Base-by-base conservation (phyloP, 768 basidiomycete species). In the Boletus reticuloceps region DNA sequence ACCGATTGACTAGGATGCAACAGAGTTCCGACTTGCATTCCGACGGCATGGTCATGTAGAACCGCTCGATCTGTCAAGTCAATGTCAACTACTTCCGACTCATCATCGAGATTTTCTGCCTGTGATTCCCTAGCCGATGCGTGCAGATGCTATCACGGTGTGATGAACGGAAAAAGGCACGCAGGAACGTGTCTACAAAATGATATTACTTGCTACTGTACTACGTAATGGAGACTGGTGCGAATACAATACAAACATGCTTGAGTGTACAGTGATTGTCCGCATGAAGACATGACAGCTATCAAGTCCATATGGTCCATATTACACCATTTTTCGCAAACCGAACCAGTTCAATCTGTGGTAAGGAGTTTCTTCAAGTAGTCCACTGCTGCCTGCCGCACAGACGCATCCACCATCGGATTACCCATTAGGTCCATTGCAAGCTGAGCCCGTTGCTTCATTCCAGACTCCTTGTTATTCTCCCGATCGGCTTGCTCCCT, bases 361-460 rank as follows among this genome's bases (percentile, higher is more conserved):
- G 66, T 66, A 58, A 89, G 85, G 29, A 88, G 71, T 64, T 81
- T 84, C 72, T 86, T 86, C 60, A 90, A 71, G 71, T 86, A 90
- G 47, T 89, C 87, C 41, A 82, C 78, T 4, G 87, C 88, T 6
- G 82, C 83, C 60, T 82, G 80, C 68, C 82, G 84, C 50, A 89
- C 76, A 12, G 77, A 75, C n/a, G 76, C 75, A 57, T 88, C 86
- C 9, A 82, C 76, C 37, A 71, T 73, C 7, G 79, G 77, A 58
- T 83, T 88, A 20, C 77, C 75, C 58, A 91, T 70, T 39, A 91
- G 57, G 49, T 88, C 85, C 54, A 85, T 82, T 22, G 89, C 89
- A 55, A 81, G 79, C 54, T 84, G 81, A 25, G 82, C 81, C 62
- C 82, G 86, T 56, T 86, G 82, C 69, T 81, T 86, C 47, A 76